Evolutionary conservation across 164 flowering plant genomes (phyloP), one percentile per base, ranked within the genome.

Genomic region (Dillenia turbinata): DNA sequence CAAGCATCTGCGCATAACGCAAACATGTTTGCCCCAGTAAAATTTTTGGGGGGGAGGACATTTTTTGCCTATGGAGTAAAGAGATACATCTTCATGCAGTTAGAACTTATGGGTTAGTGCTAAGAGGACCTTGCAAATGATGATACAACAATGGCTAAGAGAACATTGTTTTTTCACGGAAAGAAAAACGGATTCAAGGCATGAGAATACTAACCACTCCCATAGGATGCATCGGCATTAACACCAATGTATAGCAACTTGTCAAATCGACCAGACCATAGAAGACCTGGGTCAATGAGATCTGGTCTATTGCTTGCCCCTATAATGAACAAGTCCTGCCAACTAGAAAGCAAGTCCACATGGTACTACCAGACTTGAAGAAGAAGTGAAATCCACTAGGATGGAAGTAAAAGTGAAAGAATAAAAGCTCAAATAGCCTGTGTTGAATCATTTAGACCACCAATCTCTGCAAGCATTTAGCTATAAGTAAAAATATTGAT

Each of bases 381-480:
- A n/a, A n/a, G n/a, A 24, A 24, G 26, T 24, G 26, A 24, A 24
- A 24, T 24, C 26, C 26, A 24, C 26, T 24, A 24, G 26, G 26
- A 24, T 24, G 26, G 26, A 24, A 24, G 26, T 24, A 24, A 1
- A 24, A 16, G 59, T 52, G 44, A 9, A 58, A 49, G 10, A 60
- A 19, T 19, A 4, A 10, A 50, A 54, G 64, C n/a, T 24, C 15
- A 63, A 52, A 71, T n/a, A 55, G 87, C 98, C 96, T 90, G 92
- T 12, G 82, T 61, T 52, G 97, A 85, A 76, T 90, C 97, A 76
- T 75, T 89, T 33, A 94, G 79, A 51, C 98, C 97, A 72, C 90
- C 98, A 51, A 94, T 94, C 78, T 94, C 98, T 51, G 98, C 97
- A 76, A 94, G 97, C 98, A 94, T 90, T 96, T 93, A 75, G 12